Conservation (phyloP, 352 stramenopile genomes). For the Phytopythium mirpurense region DNA sequence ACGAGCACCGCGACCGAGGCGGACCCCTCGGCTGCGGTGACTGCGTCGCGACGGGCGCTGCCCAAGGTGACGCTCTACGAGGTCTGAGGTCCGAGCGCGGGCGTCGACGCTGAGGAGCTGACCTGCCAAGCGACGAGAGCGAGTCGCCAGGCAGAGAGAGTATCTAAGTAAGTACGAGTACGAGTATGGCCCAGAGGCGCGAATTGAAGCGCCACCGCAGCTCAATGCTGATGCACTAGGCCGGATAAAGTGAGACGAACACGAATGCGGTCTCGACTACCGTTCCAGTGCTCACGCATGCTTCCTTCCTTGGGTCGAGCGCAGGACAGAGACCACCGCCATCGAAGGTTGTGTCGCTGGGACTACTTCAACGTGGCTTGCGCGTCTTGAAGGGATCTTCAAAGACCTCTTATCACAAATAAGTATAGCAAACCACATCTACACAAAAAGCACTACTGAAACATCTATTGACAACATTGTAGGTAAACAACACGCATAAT, state of each 20-base stretch:
- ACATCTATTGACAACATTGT: no score
- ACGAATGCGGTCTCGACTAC: no score
- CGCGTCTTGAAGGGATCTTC: no score
- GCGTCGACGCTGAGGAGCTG: not conserved
- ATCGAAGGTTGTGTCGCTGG: no score
- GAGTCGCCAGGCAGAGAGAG: not conserved
- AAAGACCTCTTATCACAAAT: not conserved
- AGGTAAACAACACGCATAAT: no score
- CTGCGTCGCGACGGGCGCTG: not conserved
- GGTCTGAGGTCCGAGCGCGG: not conserved
- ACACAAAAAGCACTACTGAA: no score
- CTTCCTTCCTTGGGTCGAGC: no score
- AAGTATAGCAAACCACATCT: not conserved
- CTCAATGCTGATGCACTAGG: not conserved
- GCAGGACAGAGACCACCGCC: no score
- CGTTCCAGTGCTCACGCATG: no score
- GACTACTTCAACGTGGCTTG: not conserved
- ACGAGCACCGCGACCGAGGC: not conserved
- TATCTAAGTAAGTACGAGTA: constrained; percentile 3
- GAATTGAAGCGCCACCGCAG: not conserved
- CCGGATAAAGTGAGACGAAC: no score
- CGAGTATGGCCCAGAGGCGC: no score
- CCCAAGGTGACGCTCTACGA: constrained; percentile 6
- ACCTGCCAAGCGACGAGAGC: not conserved
- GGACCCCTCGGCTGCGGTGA: not conserved